These are phyloP conservation scores for Nothophaeocryptopus gaeumannii DNA, from an alignment of 2,329 filamentous ascomycete species.

Conservation along the genomic window DNA sequence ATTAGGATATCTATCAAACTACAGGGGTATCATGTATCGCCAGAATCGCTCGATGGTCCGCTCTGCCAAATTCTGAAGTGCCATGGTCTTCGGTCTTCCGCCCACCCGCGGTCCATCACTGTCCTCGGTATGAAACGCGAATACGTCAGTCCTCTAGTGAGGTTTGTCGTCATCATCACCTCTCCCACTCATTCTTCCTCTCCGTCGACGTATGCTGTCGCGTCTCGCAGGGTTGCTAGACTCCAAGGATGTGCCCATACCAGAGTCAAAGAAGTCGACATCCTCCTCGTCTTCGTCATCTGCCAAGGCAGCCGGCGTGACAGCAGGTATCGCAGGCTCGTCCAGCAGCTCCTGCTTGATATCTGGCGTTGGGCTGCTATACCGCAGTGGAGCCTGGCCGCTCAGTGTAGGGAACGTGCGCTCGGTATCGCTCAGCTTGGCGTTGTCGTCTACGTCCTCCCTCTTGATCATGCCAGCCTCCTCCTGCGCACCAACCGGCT, in stretches of 20 bases:
- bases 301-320: constrained; percentile 28
- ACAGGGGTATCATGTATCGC: too few relatives aligned
- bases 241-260: constrained; percentile 50
- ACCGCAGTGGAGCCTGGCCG: constrained; percentile 42
- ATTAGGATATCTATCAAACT: too few relatives aligned
- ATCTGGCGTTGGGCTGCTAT: constrained; percentile 17
- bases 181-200: constrained; percentile 21
- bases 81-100: too few relatives aligned
- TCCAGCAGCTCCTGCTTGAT: constrained; percentile 33
- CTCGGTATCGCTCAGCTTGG: constrained; percentile 45
- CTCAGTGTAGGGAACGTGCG: constrained; percentile 50
- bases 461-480: constrained; percentile 17
- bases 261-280: constrained; percentile 46
- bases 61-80: too few relatives aligned
- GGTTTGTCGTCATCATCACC: constrained; percentile 5
- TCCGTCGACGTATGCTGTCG: constrained; percentile 31
- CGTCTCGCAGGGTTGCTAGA: constrained; percentile 32
- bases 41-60: too few relatives aligned
- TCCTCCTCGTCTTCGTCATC: constrained; percentile 47
- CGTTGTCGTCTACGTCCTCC: constrained; percentile 19
- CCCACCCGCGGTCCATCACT: too few relatives aligned
- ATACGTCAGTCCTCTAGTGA: too few relatives aligned
- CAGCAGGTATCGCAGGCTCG: constrained; percentile 18
- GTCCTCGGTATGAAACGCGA: too few relatives aligned
- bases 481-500: constrained; percentile 14